Percentiles rank a stretch among this genome's conserved stretches.
These are phyloP conservation scores for Beauveria sp. DNA, from an alignment of 2,329 filamentous ascomycete species.

Conservation along the genomic window DNA sequence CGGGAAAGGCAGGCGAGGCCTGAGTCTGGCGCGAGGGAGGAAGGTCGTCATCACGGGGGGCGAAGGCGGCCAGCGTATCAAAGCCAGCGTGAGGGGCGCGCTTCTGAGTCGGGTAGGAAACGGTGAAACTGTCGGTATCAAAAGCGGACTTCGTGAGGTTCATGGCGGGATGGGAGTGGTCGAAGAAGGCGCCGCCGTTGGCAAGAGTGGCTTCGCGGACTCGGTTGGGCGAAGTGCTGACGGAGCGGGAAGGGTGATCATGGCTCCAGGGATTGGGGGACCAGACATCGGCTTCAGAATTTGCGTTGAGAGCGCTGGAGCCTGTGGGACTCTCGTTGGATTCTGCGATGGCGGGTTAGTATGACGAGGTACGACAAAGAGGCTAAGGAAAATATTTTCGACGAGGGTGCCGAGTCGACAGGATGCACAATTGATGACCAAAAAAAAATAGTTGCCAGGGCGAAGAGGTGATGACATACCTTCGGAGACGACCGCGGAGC, in stretches of 20 bases:
- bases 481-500: constrained; percentile 33
- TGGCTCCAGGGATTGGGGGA: constrained; percentile 51
- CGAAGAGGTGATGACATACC: constrained; percentile 31
- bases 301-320: constrained; percentile 60
- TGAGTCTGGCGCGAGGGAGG: constrained; percentile 49
- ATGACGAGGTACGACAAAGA: background rate
- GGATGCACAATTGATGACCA: background rate
- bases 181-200: constrained; percentile 38
- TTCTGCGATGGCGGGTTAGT: constrained; percentile 16
- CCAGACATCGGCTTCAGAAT: constrained; percentile 63
- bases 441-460: background rate
- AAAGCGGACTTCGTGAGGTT: constrained; percentile 27
- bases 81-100: constrained; percentile 32
- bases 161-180: constrained; percentile 37
- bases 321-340: constrained; percentile 46
- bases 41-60: constrained; percentile 43
- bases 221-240: constrained; percentile 52
- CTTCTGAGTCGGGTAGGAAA: constrained; percentile 22
- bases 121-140: constrained; percentile 19
- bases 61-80: constrained; percentile 22
- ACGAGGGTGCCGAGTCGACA: background rate
- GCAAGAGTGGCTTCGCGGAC: constrained; percentile 41
- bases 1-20: constrained; percentile 30
- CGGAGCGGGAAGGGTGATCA: constrained; percentile 35
- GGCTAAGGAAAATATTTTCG: background rate